phyloP scores from a whole-genome alignment of 2,329 filamentous ascomycete genomes.

The Cadophora malorum region DNA sequence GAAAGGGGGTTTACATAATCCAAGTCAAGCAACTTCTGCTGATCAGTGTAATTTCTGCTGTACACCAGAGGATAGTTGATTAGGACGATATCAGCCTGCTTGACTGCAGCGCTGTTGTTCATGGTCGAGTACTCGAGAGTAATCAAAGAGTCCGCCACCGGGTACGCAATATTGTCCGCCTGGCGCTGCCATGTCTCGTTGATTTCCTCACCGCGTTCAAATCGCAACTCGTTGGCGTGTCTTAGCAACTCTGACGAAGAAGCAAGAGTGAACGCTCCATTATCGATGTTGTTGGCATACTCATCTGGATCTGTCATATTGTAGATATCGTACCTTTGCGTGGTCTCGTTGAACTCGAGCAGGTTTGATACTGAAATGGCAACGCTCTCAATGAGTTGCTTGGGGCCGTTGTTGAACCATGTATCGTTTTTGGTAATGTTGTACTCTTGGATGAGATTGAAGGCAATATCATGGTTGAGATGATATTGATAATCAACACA shows the following conservation, averaged over 20 bases:
- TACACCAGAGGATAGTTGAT: constrained; percentile 70
- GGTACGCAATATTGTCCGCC: constrained; percentile 60
- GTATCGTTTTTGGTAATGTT: constrained; percentile 46
- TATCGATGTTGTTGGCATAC: constrained; percentile 53
- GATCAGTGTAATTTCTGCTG: constrained; percentile 58
- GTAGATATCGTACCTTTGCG: constrained; percentile 54
- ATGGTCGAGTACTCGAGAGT: constrained; percentile 69
- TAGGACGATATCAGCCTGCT: constrained; percentile 74
- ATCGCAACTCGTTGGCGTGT: constrained; percentile 50
- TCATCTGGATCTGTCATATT: constrained; percentile 73
- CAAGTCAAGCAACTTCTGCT: constrained; percentile 57
- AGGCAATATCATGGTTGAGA: constrained; percentile 71
- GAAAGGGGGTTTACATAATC: constrained; percentile 57
- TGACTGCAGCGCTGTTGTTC: constrained; percentile 70
- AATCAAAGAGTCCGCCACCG: constrained; percentile 61
- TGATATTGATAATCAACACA: constrained; percentile 79
- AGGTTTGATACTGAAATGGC: constrained; percentile 67
- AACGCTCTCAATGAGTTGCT: constrained; percentile 69
- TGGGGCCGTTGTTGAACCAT: constrained; percentile 52
- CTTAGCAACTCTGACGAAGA: constrained; percentile 51
- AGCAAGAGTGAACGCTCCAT: constrained; percentile 69
- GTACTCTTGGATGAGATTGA: constrained; percentile 48
- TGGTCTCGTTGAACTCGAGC: constrained; percentile 63
- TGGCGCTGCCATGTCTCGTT: constrained; percentile 66
- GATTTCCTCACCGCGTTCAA: constrained; percentile 35